Evolutionary conservation across 2,329 filamentous ascomycete genomes (phyloP).

Genomic region (Pseudogymnoascus sp.): DNA sequence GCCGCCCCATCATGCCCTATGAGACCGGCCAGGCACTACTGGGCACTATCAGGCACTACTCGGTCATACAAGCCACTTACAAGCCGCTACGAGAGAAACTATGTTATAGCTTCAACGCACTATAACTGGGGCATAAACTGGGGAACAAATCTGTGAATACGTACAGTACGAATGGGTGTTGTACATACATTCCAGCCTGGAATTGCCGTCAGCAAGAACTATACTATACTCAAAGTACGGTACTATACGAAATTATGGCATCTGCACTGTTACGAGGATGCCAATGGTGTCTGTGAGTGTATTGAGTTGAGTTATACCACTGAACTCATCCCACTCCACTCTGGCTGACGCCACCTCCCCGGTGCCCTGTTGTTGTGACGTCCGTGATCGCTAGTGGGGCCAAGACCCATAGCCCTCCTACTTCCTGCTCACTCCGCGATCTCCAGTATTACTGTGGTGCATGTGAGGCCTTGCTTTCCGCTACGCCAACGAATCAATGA

Average conservation of each 20-base stretch:
- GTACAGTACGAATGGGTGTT: background rate
- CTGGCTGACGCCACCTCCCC: background rate
- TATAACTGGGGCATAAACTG: conserved; percentile 1
- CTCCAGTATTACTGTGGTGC: background rate
- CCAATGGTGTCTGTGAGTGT: background rate
- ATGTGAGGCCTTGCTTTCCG: background rate
- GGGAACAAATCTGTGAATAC: background rate
- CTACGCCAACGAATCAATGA: background rate
- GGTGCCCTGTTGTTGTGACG: background rate
- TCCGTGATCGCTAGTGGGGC: background rate
- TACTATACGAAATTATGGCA: background rate
- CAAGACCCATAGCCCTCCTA: conserved; percentile 1
- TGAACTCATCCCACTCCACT: background rate
- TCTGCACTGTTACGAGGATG: background rate
- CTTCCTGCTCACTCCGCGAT: background rate
- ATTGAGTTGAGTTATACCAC: background rate
- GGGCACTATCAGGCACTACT: background rate
- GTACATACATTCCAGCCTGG: background rate
- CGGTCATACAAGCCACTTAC: background rate
- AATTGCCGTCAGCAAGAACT: background rate
- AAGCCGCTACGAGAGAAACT: background rate
- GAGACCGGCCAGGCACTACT: background rate
- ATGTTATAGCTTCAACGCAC: background rate
- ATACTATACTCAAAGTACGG: background rate
- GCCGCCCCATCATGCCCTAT: background rate